Base-by-base conservation (phyloP, 441 rosid species). In the Arabidopsis hybrid region DNA sequence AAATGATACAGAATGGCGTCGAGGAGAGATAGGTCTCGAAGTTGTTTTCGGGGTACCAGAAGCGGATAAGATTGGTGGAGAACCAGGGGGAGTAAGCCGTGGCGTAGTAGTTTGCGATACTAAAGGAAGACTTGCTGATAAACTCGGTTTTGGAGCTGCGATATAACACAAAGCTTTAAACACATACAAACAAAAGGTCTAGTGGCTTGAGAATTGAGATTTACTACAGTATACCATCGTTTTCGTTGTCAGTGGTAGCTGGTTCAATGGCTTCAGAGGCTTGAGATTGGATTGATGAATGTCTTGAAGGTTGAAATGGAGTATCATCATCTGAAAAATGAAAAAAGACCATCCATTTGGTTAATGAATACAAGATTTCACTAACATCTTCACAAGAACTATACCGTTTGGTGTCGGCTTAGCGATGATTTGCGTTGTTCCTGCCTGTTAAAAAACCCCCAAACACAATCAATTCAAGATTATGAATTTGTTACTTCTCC, bases 41-140 rank as follows among this genome's bases (percentile, higher is more conserved):
- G 91, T 85, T 67, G 84, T 82, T 21, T 86, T 85, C 9, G 97
- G 97, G 51, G 95, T 86, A 61, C 79, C 85, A 32, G 92, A 80
- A 72, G 97, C 95, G 5, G 95, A 92, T 9, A 86, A 45, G 55
- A 78, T 86, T 12, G 97, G 89, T 68, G 97, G 97, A n/a, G 98
- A 87, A 63, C 83, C 87, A 43, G 90, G 95, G 64, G 99, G 99
- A 72, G 96, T 91, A 70, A 89, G 56, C 81, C 80, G 78, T 5
- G 97, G 97, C n/a, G 95, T 89, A 82, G 74, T 80, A 59, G 84
- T 86, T 77, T 91, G 91, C 5, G 93, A 89, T 65, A 83, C 73
- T 52, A 88, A 62, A 26, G 86, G 78, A 11, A 80, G 18, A 17
- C 86, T 74, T 1, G 64, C 86, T 5, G 90, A 72, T 42, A 82